These are phyloP conservation scores for Megacollybia marginata DNA, from an alignment of 768 basidiomycete species.

Conservation along the genomic window DNA sequence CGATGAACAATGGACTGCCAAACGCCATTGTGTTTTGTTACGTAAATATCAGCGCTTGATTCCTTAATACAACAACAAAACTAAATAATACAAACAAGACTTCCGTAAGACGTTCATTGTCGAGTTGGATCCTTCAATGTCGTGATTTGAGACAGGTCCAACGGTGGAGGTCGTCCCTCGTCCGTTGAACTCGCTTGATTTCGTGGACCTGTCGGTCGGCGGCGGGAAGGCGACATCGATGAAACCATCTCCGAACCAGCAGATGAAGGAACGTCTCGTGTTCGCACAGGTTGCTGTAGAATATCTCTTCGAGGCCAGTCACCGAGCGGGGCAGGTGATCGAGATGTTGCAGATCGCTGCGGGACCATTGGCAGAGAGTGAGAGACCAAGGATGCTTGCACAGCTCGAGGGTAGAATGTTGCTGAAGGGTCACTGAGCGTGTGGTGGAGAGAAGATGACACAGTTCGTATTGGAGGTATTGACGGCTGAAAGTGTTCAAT, in stretches of 20 bases:
- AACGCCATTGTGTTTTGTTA: too few relatives aligned
- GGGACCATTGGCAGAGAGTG: background rate
- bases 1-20: too few relatives aligned
- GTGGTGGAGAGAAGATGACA: slow-evolving; percentile 6
- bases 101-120: too few relatives aligned
- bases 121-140: too few relatives aligned
- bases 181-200: slow-evolving; percentile 17
- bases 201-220: slow-evolving; percentile 31
- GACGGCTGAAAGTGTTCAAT: slow-evolving; percentile 38
- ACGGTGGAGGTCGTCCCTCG: slow-evolving; percentile 16
- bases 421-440: slow-evolving; percentile 4
- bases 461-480: slow-evolving; percentile 11
- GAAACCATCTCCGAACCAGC: slow-evolving; percentile 4
- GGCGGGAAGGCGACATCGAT: slow-evolving; percentile 8
- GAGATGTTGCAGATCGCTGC: background rate
- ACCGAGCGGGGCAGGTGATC: slow-evolving; percentile 36
- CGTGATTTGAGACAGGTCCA: slow-evolving; percentile 5
- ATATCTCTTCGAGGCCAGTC: slow-evolving; percentile 47
- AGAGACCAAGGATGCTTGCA: slow-evolving; percentile 14
- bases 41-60: too few relatives aligned
- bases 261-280: slow-evolving; percentile 15
- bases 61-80: background rate
- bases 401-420: slow-evolving; percentile 18
- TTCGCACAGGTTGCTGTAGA: slow-evolving; percentile 22
- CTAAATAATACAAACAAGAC: background rate